Evolutionary conservation across 2,329 filamentous ascomycete genomes (phyloP), one percentile per base, ranked within the genome.

Genomic region (Didymella pinodella): DNA sequence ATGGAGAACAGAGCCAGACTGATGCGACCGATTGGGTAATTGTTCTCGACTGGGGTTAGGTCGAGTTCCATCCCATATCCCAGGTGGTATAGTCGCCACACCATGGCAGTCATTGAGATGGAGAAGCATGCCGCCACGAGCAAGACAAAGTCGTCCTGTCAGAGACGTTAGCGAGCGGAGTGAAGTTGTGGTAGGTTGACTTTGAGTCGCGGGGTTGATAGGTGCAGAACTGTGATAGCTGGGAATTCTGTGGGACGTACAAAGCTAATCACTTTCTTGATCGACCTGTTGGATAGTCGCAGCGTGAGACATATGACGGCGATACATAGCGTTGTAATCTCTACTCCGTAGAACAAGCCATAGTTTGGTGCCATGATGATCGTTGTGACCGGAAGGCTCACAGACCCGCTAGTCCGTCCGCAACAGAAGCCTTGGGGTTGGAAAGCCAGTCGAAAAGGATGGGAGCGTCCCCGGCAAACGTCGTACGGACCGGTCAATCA

Each of bases 321-420:
- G 4, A 62, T 25, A 31, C 46, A 43, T 16, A 62, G 28, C 3
- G 59, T 57, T 1, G 59, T 62, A 32, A 62, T 55, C 38, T 59
- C 59, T 18, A 62, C 38, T 3, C 54, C 51, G 14, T 52, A 54
- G 43, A 62, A 62, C 16, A 62, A 31, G 22, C 32, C 40, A 26
- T 59, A 62, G 46, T 62, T 52, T n/a, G 59, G 59, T 28, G 45
- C 43, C 59, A 62, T 61, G n/a, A n/a, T 40, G n/a, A 20, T 7
- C 7, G n/a, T 20, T 20, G n/a, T 53, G 54, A 40, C 31, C 49
- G 29, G 40, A 14, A 41, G 40, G 16, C 36, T 50, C 47, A 40
- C 34, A 32, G 25, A 40, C 49, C 55, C 49, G 49, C 48, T 45
- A 48, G 49, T 48, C 40, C 36, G 44, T 48, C 55, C 44, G 16